These are phyloP conservation scores for Colletotrichum tropicale DNA, from an alignment of 2,329 filamentous ascomycete species.

Conservation along the genomic window DNA sequence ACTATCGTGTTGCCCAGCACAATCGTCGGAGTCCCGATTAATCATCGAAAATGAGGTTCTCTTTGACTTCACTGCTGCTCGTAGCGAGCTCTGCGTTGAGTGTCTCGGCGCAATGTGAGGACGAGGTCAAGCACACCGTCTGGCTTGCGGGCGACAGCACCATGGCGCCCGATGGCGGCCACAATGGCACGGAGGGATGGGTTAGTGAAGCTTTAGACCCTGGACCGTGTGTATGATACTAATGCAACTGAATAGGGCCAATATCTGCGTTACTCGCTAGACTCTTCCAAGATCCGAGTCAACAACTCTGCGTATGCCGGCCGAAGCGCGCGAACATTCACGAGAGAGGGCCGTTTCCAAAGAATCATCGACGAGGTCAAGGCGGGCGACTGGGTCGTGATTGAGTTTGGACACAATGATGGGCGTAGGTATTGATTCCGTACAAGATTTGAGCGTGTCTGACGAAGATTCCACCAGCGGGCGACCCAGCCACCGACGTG, in stretches of 20 bases:
- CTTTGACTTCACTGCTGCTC: background rate
- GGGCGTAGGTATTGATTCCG: constrained; percentile 38
- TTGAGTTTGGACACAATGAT: constrained; percentile 78
- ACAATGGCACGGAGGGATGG: constrained; percentile 60
- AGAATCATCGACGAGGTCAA: constrained; percentile 56
- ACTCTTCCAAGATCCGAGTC: constrained; percentile 27
- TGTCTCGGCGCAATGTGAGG: background rate
- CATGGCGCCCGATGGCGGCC: constrained; percentile 52
- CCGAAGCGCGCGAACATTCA: constrained; percentile 70
- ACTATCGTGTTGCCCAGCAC: background rate
- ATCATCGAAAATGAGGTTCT: background rate
- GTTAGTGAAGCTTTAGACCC: rapidly evolving
- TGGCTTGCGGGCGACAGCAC: constrained; percentile 67
- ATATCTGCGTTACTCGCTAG: constrained; percentile 57
- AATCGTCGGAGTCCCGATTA: background rate
- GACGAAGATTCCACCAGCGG: background rate
- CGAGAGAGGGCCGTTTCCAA: constrained; percentile 67
- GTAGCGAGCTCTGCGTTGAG: background rate
- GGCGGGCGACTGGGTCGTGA: constrained; percentile 68
- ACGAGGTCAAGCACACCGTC: constrained; percentile 37
- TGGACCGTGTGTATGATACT: background rate
- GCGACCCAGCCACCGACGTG: constrained; percentile 35
- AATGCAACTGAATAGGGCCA: constrained; percentile 39
- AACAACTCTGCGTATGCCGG: constrained; percentile 72
- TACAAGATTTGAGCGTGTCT: background rate